phyloP scores from a whole-genome alignment of 148 eudicot species.

The Cornus suecica region DNA sequence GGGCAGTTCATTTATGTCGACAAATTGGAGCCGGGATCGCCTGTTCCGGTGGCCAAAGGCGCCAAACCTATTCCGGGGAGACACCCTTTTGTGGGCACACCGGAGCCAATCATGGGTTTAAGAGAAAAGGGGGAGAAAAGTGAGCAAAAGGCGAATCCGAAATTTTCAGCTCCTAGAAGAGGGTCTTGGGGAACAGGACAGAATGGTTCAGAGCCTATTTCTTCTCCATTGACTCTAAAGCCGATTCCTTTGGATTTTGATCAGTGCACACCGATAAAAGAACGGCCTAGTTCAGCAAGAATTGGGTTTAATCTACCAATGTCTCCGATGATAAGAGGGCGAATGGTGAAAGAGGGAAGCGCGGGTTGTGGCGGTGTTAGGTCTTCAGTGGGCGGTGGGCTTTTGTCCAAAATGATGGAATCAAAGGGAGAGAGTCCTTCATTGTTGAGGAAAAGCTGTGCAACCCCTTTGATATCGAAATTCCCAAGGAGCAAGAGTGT shows the following conservation, averaged over 20 bases:
- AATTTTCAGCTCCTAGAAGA: constrained; percentile 47
- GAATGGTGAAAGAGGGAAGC: constrained; percentile 32
- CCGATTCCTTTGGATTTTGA: constrained; percentile 76
- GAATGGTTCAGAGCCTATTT: constrained; percentile 16
- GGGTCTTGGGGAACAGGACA: constrained; percentile 70
- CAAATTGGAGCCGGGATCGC: constrained; percentile 68
- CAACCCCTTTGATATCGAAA: constrained; percentile 56
- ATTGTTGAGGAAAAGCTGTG: constrained; percentile 60
- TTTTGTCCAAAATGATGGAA: constrained; percentile 48
- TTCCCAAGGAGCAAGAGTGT: constrained; percentile 81
- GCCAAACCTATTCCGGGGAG: constrained; percentile 80
- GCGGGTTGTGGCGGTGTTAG: constrained; percentile 31
- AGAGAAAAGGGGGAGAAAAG: constrained; percentile 42
- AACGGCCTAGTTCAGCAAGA: constrained; percentile 41
- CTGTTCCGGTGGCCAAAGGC: constrained; percentile 74
- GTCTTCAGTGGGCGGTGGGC: constrained; percentile 55
- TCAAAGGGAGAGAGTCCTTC: constrained; percentile 51
- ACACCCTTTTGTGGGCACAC: constrained; percentile 81
- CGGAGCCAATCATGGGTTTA: constrained; percentile 78
- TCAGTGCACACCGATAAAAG: constrained; percentile 73
- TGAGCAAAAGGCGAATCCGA: constrained; percentile 32
- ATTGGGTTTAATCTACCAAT: constrained; percentile 37
- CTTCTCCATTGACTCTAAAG: constrained; percentile 45
- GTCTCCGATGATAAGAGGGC: constrained; percentile 61
- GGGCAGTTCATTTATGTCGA: constrained; percentile 90